Percentiles rank a stretch among this genome's conserved stretches.
These are phyloP conservation scores for Acer negundo DNA, from an alignment of 345 rosid species.

Conservation along the genomic window DNA sequence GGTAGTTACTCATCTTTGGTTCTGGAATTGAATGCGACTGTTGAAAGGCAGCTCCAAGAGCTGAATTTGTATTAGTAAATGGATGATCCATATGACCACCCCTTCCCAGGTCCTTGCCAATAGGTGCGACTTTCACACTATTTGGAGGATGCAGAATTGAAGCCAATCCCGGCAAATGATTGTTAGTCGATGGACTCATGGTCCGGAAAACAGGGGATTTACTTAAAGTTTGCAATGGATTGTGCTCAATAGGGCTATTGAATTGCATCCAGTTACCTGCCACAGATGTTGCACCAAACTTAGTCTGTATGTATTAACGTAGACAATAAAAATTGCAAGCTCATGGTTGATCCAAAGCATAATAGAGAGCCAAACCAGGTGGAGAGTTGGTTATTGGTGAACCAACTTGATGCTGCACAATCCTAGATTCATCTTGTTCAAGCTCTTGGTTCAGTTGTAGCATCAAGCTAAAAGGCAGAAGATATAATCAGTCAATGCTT, in stretches of 20 bases:
- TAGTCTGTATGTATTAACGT: slow-evolving; percentile 13
- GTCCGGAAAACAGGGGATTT: slow-evolving; percentile 45
- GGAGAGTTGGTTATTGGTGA: slow-evolving; percentile 64
- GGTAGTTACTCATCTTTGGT: slow-evolving; percentile 49
- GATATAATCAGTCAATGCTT: neutral
- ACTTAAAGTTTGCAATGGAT: slow-evolving; percentile 41
- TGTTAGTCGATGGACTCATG: slow-evolving; percentile 48
- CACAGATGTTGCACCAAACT: slow-evolving; percentile 14
- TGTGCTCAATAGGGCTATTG: slow-evolving; percentile 58
- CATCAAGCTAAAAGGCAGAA: slow-evolving; percentile 47
- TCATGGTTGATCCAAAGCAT: slow-evolving; percentile 18
- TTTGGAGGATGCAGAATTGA: slow-evolving; percentile 47
- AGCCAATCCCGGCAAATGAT: slow-evolving; percentile 60
- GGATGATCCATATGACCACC: slow-evolving; percentile 39
- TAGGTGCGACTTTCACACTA: slow-evolving; percentile 45
- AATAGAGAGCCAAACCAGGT: slow-evolving; percentile 37
- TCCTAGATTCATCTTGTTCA: slow-evolving; percentile 62
- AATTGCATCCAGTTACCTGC: slow-evolving; percentile 61
- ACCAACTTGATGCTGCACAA: slow-evolving; percentile 48
- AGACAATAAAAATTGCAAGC: neutral
- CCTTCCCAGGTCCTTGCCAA: slow-evolving; percentile 50
- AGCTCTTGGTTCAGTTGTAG: slow-evolving; percentile 58
- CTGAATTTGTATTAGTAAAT: slow-evolving; percentile 40
- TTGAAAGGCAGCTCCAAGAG: slow-evolving; percentile 41
- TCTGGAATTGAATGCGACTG: slow-evolving; percentile 55